Conservation (phyloP, 352 stramenopile species). For the Phytophthora hybrid region DNA sequence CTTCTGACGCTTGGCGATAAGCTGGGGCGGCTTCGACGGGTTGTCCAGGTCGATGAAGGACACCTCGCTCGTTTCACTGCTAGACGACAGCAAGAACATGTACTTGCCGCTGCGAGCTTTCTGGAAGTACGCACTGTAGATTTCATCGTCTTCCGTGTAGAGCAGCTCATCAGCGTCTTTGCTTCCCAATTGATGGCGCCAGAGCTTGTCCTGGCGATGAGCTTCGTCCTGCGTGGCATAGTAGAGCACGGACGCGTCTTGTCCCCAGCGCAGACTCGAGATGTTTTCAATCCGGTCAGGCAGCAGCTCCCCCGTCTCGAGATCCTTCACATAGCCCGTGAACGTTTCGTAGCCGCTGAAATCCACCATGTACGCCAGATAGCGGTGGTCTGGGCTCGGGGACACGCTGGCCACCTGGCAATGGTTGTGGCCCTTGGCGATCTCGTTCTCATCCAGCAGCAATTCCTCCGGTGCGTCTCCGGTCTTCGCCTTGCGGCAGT, state of each 20-base stretch:
- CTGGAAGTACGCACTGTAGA: slow-evolving; percentile 92
- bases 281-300: slow-evolving; percentile 87
- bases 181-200: slow-evolving; percentile 88
- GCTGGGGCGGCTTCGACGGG: slow-evolving; percentile 49
- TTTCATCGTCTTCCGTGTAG: slow-evolving; percentile 95
- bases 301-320: slow-evolving; percentile 73
- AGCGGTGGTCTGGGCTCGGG: slow-evolving; percentile 89
- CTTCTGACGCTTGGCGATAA: slow-evolving; percentile 76
- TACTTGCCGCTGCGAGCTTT: slow-evolving; percentile 95
- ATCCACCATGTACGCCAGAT: slow-evolving; percentile 96
- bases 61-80: slow-evolving; percentile 93
- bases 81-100: slow-evolving; percentile 90
- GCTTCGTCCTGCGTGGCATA: slow-evolving; percentile 94
- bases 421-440: slow-evolving; percentile 89
- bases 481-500: slow-evolving; percentile 83
- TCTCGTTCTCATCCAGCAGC: slow-evolving; percentile 94
- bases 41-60: slow-evolving; percentile 79
- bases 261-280: slow-evolving; percentile 92
- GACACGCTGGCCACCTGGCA: slow-evolving; percentile 83
- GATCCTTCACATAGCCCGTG: slow-evolving; percentile 90
- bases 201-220: slow-evolving; percentile 95
- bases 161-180: slow-evolving; percentile 87
- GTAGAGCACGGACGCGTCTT: slow-evolving; percentile 92
- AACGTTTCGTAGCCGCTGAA: slow-evolving; percentile 95
- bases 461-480: slow-evolving; percentile 85